A percentile compares a stretch with the other conserved stretches of the same genome.
phyloP scores from a whole-genome alignment of 805 yeast species.

The baker's yeast (Saccharomyces cerevisiae) region DNA sequence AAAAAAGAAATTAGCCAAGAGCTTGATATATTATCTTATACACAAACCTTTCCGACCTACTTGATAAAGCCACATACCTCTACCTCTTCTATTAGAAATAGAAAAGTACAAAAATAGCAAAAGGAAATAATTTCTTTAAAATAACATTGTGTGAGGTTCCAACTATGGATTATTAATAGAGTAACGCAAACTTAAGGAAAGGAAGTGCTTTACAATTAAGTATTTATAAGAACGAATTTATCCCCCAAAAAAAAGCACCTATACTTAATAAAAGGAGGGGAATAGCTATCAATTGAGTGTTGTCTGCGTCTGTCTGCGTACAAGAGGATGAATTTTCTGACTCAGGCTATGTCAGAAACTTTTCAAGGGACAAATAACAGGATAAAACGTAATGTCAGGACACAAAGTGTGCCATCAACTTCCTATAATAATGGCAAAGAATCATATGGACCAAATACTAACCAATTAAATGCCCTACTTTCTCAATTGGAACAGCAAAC shows the following conservation, averaged over 20 bases:
- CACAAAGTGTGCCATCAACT: not conserved
- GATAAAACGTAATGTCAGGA: not conserved
- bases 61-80: not conserved
- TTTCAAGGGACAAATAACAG: not conserved
- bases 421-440: not conserved
- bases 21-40: not conserved
- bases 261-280: not conserved
- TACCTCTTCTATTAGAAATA: not conserved
- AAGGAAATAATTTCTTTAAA: not conserved
- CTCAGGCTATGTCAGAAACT: not conserved
- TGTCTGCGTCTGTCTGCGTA: not conserved
- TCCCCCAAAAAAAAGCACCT: not conserved
- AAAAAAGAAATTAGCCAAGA: not conserved
- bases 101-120: not conserved
- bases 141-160: not conserved
- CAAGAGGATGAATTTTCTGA: not conserved
- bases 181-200: not conserved
- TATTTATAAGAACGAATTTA: not conserved
- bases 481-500: slow-evolving; percentile 18
- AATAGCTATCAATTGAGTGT: not conserved
- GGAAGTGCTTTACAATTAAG: not conserved
- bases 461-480: slow-evolving; percentile 11
- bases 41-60: not conserved
- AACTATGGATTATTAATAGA: not conserved
- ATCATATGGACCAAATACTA: slow-evolving; percentile 7